phyloP scores from a whole-genome alignment of 1,284 basidiomycete species.

The Marasmius fiardii region DNA sequence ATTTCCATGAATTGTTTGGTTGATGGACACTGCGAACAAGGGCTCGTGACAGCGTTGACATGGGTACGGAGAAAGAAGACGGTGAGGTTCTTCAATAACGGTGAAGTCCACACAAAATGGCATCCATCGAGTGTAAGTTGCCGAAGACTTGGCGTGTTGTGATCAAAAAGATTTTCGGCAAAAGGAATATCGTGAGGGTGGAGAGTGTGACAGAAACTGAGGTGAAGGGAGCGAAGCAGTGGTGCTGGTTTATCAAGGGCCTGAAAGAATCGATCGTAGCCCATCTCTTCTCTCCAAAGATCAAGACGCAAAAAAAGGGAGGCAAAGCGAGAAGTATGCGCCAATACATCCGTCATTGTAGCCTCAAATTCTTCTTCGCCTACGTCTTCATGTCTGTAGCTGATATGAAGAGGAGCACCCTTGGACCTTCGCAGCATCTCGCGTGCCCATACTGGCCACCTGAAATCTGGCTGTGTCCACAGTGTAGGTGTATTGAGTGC shows the following conservation, averaged over 20 bases:
- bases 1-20: constrained; percentile 18
- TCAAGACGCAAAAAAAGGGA: constrained; percentile 6
- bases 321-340: constrained; percentile 8
- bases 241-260: constrained; percentile 10
- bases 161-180: constrained; percentile 20
- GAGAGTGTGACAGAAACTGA: constrained; percentile 5
- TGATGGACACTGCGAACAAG: constrained; percentile 15
- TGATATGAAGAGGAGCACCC: constrained; percentile 13
- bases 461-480: constrained; percentile 13
- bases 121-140: constrained; percentile 26
- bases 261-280: constrained; percentile 3
- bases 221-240: constrained; percentile 6
- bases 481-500: constrained; percentile 11
- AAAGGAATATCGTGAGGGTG: constrained; percentile 14
- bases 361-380: constrained; percentile 8
- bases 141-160: constrained; percentile 25
- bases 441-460: constrained; percentile 8
- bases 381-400: constrained; percentile 3
- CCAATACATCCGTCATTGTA: constrained; percentile 7
- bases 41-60: constrained; percentile 5
- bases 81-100: constrained; percentile 21
- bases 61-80: constrained; percentile 18
- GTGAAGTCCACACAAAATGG: constrained; percentile 23
- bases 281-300: background rate
- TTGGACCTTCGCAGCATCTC: constrained; percentile 15